Evolutionary conservation across 2,329 filamentous ascomycete genomes (phyloP), one percentile per base, ranked within the genome.

Genomic region (Blastomyces percursus): DNA sequence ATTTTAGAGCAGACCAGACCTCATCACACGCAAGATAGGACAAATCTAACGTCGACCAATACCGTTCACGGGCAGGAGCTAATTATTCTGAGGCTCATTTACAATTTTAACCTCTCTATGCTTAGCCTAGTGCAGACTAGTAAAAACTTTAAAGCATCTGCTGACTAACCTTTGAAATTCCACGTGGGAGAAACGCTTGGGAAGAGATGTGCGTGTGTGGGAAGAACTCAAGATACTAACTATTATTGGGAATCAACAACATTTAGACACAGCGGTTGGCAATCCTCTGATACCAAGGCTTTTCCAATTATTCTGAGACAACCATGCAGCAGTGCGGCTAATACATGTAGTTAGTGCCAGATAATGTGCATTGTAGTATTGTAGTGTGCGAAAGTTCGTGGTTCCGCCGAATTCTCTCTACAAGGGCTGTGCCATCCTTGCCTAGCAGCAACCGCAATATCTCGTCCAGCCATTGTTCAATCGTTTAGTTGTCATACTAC

Each of bases 361-460:
- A 48, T 21, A n/a, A 48, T 21, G 24, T 51, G 48, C n/a, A 51
- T 24, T 50, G n/a, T 14, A n/a, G 12, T 38, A 11, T 51, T 1
- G 48, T 27, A 51, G 35, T 32, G n/a, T 51, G 24, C 48, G 9
- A 51, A 8, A 21, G 21, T 27, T 21, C 21, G n/a, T 51, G 24
- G 51, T 55, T n/a, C 27, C 2, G 2, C 5, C 7, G 19, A 7
- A 19, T n/a, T 55, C 19, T 21, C 12, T 21, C 27, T 55, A n/a
- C 19, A 55, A 32, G 51, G 52, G 52, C 52, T 55, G 52, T 55
- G 52, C 32, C 30, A 55, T 55, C 52, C 52, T 38, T 11, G 52
- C 21, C 52, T 55, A 35, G 52, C 7, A 55, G 30, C 16, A 3
- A 52, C 50, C 4, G 11, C 50, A 27, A 27, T 32, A 19, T 14